Base-by-base conservation (phyloP, 1,284 basidiomycete genomes). In the Cryptococcus sp. region DNA sequence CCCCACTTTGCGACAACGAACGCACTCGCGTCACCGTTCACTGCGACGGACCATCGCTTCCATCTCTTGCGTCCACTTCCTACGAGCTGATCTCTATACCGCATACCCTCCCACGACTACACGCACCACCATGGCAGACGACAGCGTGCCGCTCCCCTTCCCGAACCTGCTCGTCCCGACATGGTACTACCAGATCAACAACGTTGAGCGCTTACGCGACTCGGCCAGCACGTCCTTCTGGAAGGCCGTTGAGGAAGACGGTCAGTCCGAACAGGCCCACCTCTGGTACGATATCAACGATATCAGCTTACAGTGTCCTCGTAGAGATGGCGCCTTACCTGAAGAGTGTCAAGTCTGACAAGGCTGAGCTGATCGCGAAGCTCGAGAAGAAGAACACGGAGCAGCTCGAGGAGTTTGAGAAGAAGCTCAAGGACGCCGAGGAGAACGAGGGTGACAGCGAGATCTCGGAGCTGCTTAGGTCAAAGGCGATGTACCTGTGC, bases 361-460 rank as follows among this genome's bases (percentile, higher is more conserved):
- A 90, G 62, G 72, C 83, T 4, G 70, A 80, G 0, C 76, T 95
- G 5, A 80, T 95, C 1, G 80, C 82, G 15, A 77, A 80, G 23
- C 83, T 98, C 73, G 85, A 91, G 69, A 82, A 83, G 55, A 83
- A 84, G 53, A 98, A 98, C 76, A 78, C 82, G 53, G 85, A 83
- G 42, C 85, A 89, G 69, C 82, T 98, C 23, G 82, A 85, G 58
- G 83, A 83, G 61, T 79, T 98, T 8, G 89, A 96, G 52, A 84
- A 86, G 62, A 82, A 88, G 60, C 81, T 96, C 49, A 85, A 84
- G 64, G 89, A 94, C 66, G 92, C 93, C 0, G 84, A 92, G 78
- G 88, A 91, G 79, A 91, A 87, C 11, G 87, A 94, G 70, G 95
- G 94, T 50, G 94, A 98, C 77, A 88, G 87, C 9, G 95, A 98